Evolutionary conservation across 306 rosid species (phyloP), one percentile per base, ranked within the genome.

Genomic region (Vicia villosa): DNA sequence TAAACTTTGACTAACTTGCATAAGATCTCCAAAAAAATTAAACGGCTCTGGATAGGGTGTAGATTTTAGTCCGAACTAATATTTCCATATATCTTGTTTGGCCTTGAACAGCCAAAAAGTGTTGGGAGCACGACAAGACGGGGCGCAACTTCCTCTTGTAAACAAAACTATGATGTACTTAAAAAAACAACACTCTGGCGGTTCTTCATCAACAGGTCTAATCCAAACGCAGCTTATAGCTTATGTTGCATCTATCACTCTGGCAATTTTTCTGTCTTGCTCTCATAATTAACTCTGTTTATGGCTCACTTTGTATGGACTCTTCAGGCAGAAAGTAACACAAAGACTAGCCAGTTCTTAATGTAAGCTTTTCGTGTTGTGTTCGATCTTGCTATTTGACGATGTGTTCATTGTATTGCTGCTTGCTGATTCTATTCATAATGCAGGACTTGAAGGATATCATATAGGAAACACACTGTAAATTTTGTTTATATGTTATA

Each of bases 101-200:
- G 64, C 32, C 64, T 63, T 38, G 77, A 65, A 69, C 91, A 93
- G 98, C 68, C 86, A 79, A 71, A 90, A 90, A 74, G 16, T 93
- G 77, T 74, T 93, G 84, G 95, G 86, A 79, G 83, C 80, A 30
- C 69, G 83, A 12, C 90, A 88, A 79, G 97, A 93, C 66, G 98
- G 94, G 14, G 87, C 80, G 10, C 21, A 6, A 21, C 86, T 93
- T 63, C 98, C 97, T 10, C 87, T 90, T 62, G 96, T 90, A 60
- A 93, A 93, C 73, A 82, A 85, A 80, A 90, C 96, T 26, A 88
- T 89, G 93, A 90, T 93, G 98, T 86, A 93, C 83, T 70, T 93
- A 34, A 49, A 73, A 45, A 78, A 72, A 75, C 77, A 24, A 10
- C 82, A 79, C n/a, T 72, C 83, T 6, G 52, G 79, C 1, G 46